phyloP scores from a whole-genome alignment of 805 yeast species.

The Nakazawaea populi region DNA sequence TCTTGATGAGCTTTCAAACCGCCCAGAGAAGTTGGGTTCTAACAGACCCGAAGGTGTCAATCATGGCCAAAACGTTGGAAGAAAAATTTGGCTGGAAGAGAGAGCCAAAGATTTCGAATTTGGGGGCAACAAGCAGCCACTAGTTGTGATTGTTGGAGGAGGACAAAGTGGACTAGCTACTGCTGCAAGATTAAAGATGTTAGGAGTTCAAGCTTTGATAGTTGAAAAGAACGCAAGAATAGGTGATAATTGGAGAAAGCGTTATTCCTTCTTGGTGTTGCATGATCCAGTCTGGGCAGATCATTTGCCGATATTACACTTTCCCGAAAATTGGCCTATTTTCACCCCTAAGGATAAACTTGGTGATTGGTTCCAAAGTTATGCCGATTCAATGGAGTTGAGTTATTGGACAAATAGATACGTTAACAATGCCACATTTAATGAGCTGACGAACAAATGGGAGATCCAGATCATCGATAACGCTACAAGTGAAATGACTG shows the following conservation, averaged over 20 bases:
- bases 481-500: conserved; percentile 19
- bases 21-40: conserved; percentile 27
- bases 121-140: conserved; percentile 29
- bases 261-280: conserved; percentile 37
- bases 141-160: conserved; percentile 40
- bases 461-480: conserved; percentile 25
- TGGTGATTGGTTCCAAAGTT: conserved; percentile 36
- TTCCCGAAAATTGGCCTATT: conserved; percentile 36
- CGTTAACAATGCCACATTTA: conserved; percentile 26
- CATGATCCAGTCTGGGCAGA: conserved; percentile 42
- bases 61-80: conserved; percentile 32
- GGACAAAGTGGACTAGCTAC: conserved; percentile 39
- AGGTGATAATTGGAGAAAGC: conserved; percentile 43
- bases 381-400: conserved; percentile 34
- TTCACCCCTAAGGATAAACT: conserved; percentile 39
- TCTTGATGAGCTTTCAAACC: conserved; percentile 25
- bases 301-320: conserved; percentile 33
- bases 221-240: conserved; percentile 30
- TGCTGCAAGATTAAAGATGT: conserved; percentile 35
- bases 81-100: conserved; percentile 33
- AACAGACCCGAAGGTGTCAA: conserved; percentile 30
- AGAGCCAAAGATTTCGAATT: conserved; percentile 18
- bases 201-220: conserved; percentile 34
- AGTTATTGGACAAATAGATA: conserved; percentile 28
- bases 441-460: conserved; percentile 26